Evolutionary conservation across 148 eudicot genomes (phyloP), one percentile per base, ranked within the genome.

Genomic region (Camellia japonica): DNA sequence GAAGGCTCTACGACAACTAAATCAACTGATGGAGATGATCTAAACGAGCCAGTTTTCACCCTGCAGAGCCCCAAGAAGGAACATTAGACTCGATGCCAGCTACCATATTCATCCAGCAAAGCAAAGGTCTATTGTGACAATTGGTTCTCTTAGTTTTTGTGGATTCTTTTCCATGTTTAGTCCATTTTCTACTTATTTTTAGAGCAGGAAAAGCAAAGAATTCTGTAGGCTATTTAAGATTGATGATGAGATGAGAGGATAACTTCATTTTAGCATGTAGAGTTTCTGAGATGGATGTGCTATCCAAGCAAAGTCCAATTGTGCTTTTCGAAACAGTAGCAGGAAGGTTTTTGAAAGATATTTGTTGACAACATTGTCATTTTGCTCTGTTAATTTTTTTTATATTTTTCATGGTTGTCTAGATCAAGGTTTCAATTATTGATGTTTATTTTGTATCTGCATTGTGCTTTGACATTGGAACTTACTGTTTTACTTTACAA

Each of bases 21-120:
- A 77, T 61, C 82, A 42, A 59, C 63, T 41, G 80, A 16, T 65
- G 52, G 47, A 15, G 71, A 65, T 41, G 38, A 20, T 43, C 65
- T 11, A 18, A 78, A 71, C 1, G 54, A 75, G 62, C 88, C 88
- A 9, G 81, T 73, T 51, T 89, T 87, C 81, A 87, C 94, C 11
- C 90, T 91, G 42, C 90, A 89, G 55, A 80, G 86, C 74, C 56
- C 90, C 11, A 79, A 83, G 77, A 83, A 83, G 73, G 73, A 85
- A 16, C 19, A 47, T 3, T 66, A 78, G 74, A 77, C 51, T 51
- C 49, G 47, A 18, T 9, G n/a, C 71, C 16, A 52, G 6, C 67
- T 5, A 47, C 30, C 46, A 52, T 55, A 9, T 41, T 51, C 71
- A 38, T 38, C 23, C 51, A 15, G 41, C 41, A 67, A 78, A 23